A percentile compares a stretch with the other conserved stretches of the same genome.
phyloP scores from a whole-genome alignment of 768 basidiomycete species.

The Boletus subparvulus region DNA sequence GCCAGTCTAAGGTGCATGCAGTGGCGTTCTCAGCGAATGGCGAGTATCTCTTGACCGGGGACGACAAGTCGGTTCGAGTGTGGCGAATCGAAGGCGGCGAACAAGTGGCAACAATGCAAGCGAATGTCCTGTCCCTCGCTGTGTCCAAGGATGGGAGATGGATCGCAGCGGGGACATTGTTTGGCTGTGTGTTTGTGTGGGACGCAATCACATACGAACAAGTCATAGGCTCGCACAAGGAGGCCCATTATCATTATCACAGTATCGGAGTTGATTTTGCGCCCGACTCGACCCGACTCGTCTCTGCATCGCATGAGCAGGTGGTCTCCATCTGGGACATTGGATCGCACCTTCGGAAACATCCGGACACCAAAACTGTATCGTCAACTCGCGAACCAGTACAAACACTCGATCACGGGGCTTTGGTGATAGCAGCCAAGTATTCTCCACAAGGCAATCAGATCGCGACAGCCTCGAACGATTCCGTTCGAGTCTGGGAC shows the following conservation, averaged over 20 bases:
- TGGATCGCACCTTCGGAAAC: too few relatives aligned
- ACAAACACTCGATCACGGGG: background rate
- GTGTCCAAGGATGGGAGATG: background rate
- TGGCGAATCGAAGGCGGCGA: background rate
- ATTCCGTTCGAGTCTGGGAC: too few relatives aligned
- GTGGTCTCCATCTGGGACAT: background rate
- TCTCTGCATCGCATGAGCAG: background rate
- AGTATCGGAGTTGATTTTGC: constrained; percentile 1
- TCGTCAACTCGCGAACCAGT: background rate
- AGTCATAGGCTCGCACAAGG: background rate
- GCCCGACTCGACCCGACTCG: background rate
- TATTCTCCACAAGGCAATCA: background rate
- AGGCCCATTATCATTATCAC: too few relatives aligned
- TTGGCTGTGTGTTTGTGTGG: background rate
- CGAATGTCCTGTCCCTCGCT: background rate
- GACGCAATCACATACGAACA: background rate
- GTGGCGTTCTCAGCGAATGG: background rate
- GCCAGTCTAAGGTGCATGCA: background rate
- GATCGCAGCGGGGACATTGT: background rate
- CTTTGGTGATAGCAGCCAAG: background rate
- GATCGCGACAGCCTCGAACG: background rate
- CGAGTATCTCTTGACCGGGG: too few relatives aligned
- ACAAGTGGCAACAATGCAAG: background rate
- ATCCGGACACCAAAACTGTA: too few relatives aligned
- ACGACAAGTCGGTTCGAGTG: background rate